Percentiles rank a stretch among this genome's conserved stretches.
These are phyloP conservation scores for Aspergillus aculeatus DNA, from an alignment of 2,329 filamentous ascomycete species.

Conservation along the genomic window DNA sequence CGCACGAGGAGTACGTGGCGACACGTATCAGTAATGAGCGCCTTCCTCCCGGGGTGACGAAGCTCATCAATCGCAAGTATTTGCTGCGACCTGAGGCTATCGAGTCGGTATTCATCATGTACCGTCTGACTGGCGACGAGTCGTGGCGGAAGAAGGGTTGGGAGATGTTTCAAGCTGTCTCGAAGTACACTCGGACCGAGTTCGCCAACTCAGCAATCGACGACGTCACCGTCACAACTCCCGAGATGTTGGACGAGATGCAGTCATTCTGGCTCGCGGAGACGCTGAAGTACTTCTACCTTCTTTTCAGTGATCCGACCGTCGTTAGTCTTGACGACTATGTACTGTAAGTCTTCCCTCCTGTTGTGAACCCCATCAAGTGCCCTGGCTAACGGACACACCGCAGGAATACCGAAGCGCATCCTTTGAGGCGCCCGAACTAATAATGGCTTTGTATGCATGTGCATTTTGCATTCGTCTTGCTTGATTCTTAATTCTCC, in stretches of 20 bases:
- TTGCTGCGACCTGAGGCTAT: constrained; percentile 67
- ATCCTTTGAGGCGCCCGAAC: constrained; percentile 39
- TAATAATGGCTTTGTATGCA: constrained; percentile 17
- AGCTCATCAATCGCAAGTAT: constrained; percentile 40
- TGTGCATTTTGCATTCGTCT: constrained; percentile 4
- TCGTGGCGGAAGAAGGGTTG: constrained; percentile 68
- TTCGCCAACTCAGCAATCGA: constrained; percentile 65
- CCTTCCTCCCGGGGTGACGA: constrained; percentile 44
- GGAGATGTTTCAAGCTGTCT: constrained; percentile 69
- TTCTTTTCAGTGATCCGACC: constrained; percentile 46
- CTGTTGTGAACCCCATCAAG: background rate
- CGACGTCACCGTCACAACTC: constrained; percentile 59
- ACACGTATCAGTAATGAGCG: constrained; percentile 44
- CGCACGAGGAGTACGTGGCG: constrained; percentile 42
- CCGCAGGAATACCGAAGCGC: constrained; percentile 42
- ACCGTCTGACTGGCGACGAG: constrained; percentile 67
- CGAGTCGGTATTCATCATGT: constrained; percentile 77
- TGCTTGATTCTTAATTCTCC: background rate
- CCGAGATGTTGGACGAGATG: constrained; percentile 59
- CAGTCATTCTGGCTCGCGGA: constrained; percentile 70
- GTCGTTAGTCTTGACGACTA: constrained; percentile 48
- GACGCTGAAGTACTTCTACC: constrained; percentile 50
- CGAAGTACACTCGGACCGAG: constrained; percentile 59
- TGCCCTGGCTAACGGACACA: constrained; percentile 4
- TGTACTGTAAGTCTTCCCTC: constrained; percentile 40